These are phyloP conservation scores for Populus davidiana DNA, from an alignment of 345 rosid species.

Conservation along the genomic window DNA sequence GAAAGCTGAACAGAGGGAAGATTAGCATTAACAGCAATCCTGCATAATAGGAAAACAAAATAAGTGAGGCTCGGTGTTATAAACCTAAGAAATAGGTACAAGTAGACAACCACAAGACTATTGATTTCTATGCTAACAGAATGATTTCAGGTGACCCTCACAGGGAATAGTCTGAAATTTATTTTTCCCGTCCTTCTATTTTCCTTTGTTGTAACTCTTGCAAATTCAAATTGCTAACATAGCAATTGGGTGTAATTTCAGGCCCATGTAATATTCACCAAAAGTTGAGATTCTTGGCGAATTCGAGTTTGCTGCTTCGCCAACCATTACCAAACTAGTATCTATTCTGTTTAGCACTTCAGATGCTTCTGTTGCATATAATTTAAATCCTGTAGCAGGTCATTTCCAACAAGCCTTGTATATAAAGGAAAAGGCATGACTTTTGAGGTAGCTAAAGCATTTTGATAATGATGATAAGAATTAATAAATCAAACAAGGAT, in stretches of 20 bases:
- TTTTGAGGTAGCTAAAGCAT: background rate
- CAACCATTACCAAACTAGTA: no score
- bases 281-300: no score
- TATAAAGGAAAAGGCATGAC: background rate
- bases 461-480: background rate
- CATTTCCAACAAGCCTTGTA: no score
- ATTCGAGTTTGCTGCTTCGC: no score
- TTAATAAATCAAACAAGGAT: background rate
- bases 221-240: background rate
- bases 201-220: background rate
- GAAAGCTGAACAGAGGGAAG: constrained; percentile 64
- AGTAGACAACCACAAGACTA: background rate
- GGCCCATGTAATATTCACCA: background rate
- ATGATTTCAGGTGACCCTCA: background rate
- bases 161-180: background rate
- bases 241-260: background rate
- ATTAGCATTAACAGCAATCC: constrained; percentile 74
- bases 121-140: background rate
- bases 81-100: background rate
- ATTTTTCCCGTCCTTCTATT: background rate
- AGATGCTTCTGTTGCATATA: no score
- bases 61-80: background rate
- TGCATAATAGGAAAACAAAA: constrained; percentile 30
- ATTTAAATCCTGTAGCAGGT: no score
- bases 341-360: no score